phyloP scores from a whole-genome alignment of 2,329 filamentous ascomycete genomes.

The Ophiocordyceps camponoti-floridani region DNA sequence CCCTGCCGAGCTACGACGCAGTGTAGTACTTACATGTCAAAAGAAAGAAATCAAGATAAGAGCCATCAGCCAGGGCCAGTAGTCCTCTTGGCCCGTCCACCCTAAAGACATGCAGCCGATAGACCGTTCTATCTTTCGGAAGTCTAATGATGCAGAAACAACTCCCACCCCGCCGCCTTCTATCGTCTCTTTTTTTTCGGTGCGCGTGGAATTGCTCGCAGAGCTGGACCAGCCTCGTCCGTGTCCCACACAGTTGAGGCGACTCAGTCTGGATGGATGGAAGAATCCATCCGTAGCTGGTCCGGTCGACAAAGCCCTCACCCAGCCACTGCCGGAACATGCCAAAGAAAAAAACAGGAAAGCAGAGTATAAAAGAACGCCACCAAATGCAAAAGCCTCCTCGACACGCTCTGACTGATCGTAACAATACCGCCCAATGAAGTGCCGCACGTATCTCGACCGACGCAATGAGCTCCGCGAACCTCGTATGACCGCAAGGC shows the following conservation, averaged over 20 bases:
- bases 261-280: background rate
- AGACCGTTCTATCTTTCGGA: constrained; percentile 18
- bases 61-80: constrained; percentile 17
- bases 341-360: constrained; percentile 6
- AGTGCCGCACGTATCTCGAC: background rate
- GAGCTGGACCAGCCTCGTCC: constrained; percentile 9
- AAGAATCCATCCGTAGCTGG: background rate
- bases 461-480: no score
- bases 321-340: background rate
- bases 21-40: background rate
- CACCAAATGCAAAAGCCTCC: constrained; percentile 18
- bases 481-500: no score
- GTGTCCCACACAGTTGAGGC: background rate
- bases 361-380: constrained; percentile 13
- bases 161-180: constrained; percentile 16
- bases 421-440: constrained; percentile 6
- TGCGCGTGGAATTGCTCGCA: constrained; percentile 4
- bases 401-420: constrained; percentile 12
- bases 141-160: constrained; percentile 20
- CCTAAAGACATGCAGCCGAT: constrained; percentile 5
- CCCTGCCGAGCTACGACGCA: background rate
- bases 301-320: background rate
- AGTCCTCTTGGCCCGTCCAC: constrained; percentile 13
- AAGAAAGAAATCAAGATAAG: constrained; percentile 4
- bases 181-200: constrained; percentile 11